Conservation (phyloP, 2,329 filamentous ascomycete species). For the Falciphora oryzae region DNA sequence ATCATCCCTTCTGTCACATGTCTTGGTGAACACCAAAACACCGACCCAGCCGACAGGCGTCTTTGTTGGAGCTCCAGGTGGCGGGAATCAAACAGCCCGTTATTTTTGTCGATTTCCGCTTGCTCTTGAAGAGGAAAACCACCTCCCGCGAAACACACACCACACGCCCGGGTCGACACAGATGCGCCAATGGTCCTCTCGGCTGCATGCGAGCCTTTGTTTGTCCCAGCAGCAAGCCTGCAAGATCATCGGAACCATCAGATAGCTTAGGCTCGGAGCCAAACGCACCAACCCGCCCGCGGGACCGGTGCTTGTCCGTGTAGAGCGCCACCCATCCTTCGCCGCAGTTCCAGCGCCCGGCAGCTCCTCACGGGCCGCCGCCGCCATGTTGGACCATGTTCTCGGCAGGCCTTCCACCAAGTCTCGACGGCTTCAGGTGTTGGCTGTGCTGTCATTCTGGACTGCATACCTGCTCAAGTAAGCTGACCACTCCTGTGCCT, state of each 20-base stretch:
- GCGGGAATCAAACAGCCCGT: background rate
- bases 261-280: background rate
- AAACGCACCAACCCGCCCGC: conserved; percentile 2
- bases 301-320: background rate
- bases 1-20: background rate
- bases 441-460: conserved; percentile 90
- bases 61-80: background rate
- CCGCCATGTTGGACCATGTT: conserved; percentile 72
- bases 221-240: background rate
- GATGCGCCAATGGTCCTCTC: background rate
- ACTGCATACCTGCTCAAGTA: conserved; percentile 74
- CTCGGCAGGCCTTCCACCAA: conserved; percentile 84
- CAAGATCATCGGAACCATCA: background rate
- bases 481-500: conserved; percentile 17
- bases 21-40: background rate
- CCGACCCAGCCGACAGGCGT: background rate
- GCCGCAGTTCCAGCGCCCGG: background rate
- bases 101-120: background rate
- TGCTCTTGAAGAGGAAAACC: background rate
- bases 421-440: conserved; percentile 87
- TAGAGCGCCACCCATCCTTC: background rate
- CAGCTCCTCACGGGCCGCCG: background rate
- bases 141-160: background rate
- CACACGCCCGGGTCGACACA: background rate
- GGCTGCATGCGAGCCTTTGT: background rate